phyloP scores from a whole-genome alignment of 1,284 basidiomycete species.

The Athelia psychrophila region DNA sequence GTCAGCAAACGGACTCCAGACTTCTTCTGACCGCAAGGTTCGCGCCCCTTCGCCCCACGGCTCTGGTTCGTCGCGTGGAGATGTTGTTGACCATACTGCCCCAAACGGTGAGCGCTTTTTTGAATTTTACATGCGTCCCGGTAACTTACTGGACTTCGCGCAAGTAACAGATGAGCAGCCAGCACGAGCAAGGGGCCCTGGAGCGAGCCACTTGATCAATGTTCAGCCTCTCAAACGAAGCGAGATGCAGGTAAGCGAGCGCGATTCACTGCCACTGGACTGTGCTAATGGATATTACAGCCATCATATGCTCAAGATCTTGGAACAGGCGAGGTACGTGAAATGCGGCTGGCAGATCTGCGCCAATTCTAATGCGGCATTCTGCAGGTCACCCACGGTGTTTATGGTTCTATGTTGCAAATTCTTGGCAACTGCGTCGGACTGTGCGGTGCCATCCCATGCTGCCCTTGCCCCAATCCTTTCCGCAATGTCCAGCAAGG shows the following conservation, averaged over 20 bases:
- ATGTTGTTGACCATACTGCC: constrained; percentile 77
- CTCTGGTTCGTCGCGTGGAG: constrained; percentile 42
- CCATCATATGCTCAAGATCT: constrained; percentile 90
- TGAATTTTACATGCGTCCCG: constrained; percentile 10
- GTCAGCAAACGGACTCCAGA: constrained; percentile 30
- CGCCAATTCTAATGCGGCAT: constrained; percentile 7
- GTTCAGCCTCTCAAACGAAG: constrained; percentile 81
- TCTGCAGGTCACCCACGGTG: constrained; percentile 68
- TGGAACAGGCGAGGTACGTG: constrained; percentile 55
- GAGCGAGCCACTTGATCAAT: constrained; percentile 47
- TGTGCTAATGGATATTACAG: constrained; percentile 30
- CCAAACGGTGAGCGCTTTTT: constrained; percentile 50
- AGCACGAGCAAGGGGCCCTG: constrained; percentile 27
- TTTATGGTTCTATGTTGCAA: constrained; percentile 84
- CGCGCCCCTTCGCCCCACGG: constrained; percentile 41
- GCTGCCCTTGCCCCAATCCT: constrained; percentile 79
- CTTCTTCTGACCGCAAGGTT: constrained; percentile 46
- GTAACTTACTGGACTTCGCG: constrained; percentile 1
- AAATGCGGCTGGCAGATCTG: neutral
- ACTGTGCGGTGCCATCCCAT: constrained; percentile 78
- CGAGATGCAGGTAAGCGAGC: constrained; percentile 75
- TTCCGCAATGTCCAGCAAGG: constrained; percentile 83
- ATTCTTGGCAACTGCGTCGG: constrained; percentile 58
- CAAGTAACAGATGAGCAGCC: constrained; percentile 55
- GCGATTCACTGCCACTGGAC: constrained; percentile 5